These are phyloP conservation scores for Naganishia friedmannii DNA, from an alignment of 768 basidiomycete species.

Conservation along the genomic window DNA sequence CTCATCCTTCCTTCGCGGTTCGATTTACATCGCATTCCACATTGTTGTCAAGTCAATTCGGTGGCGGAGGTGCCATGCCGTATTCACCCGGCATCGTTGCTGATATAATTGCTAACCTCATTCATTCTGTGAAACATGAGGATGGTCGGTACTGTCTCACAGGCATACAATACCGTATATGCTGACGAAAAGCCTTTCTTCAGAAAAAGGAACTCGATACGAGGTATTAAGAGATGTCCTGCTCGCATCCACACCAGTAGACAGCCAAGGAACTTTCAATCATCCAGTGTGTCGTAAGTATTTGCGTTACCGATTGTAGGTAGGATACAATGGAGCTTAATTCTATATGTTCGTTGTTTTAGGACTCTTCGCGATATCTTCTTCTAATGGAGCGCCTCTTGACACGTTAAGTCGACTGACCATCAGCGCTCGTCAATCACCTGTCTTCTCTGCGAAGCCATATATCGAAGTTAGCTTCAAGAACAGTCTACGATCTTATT, in stretches of 20 bases:
- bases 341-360: not conserved
- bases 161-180: not conserved
- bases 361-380: slow-evolving; percentile 48
- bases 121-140: slow-evolving; percentile 42
- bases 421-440: slow-evolving; percentile 31
- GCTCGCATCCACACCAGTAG: slow-evolving; percentile 45
- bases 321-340: not conserved
- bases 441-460: slow-evolving; percentile 35
- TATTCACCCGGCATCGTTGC: slow-evolving; percentile 45
- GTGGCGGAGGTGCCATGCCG: slow-evolving; percentile 30
- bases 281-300: slow-evolving; percentile 44
- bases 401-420: slow-evolving; percentile 41
- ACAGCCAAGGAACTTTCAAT: slow-evolving; percentile 49
- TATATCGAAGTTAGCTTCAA: slow-evolving; percentile 43
- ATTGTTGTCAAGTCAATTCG: slow-evolving; percentile 25
- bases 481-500: slow-evolving; percentile 42
- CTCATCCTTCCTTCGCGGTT: slow-evolving; percentile 47
- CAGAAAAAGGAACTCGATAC: slow-evolving; percentile 48
- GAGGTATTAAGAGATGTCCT: slow-evolving; percentile 44
- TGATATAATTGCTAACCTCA: slow-evolving; percentile 45
- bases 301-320: not conserved
- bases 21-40: slow-evolving; percentile 40
- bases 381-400: slow-evolving; percentile 45
- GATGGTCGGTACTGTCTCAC: slow-evolving; percentile 1
- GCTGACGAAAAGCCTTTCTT: not conserved